Base-by-base conservation (phyloP, 768 basidiomycete genomes). In the Amanita exitialis region DNA sequence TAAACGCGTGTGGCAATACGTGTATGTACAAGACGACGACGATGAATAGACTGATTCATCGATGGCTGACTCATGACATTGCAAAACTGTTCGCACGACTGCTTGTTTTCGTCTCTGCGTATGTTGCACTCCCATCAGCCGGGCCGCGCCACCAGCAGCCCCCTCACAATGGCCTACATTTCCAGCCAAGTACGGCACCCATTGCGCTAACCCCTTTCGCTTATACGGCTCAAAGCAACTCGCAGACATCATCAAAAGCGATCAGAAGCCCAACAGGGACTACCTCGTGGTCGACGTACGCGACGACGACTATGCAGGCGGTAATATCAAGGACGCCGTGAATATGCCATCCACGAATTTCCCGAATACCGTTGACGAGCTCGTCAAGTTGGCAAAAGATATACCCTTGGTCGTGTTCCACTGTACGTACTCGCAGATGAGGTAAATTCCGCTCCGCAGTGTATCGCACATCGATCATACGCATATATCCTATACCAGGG, bases 281-380 rank as follows among this genome's bases (percentile, higher is more conserved):
- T 90, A 82, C 61, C 63, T 83, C 25, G 75, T 92, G 37, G 77
- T 92, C 36, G 90, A 92, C 62, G 90, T 92, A 34, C 82, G 90
- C 16, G 89, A 90, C 62, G 78, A 82, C 51, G 90, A 92, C 56
- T 86, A 74, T 64, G 69, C 61, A 9, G 90, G 90, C 56, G 90
- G 90, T 30, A 84, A 91, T 61, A 88, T 91, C 63, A 79, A 75
- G 56, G 74, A 76, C 54, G 73, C 78, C 36, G 59, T 77, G 53
- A 79, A 86, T 59, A 61, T 72, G 32, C 90, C 90, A 1, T 86
- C 86, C 7, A 54, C 62, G 23, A 71, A 71, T 45, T 89, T 90
- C 64, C 61, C 75, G 32, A 66, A 62, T 47, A 72, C 67, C 18
- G 79, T 89, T 25, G 73, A 83, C 58, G 63, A 67, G 1, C 72